Evolutionary conservation across 2,329 filamentous ascomycete species (phyloP).

Genomic region (Mycocentrospora acerina): DNA sequence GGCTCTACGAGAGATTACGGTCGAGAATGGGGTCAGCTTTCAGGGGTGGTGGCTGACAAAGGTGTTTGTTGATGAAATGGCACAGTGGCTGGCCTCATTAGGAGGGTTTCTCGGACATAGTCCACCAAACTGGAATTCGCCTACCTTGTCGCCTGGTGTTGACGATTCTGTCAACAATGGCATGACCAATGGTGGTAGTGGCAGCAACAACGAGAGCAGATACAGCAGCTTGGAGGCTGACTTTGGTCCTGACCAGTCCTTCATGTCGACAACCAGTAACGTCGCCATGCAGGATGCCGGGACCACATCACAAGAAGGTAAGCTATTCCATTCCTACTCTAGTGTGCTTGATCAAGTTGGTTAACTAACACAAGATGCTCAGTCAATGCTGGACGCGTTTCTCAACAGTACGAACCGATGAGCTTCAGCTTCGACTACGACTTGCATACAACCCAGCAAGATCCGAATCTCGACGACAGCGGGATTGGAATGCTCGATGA

Average conservation of each 20-base stretch:
- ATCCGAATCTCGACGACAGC: slow-evolving; percentile 38
- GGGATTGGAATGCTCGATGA: slow-evolving; percentile 39
- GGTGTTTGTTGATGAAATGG: slow-evolving; percentile 94
- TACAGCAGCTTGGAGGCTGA: slow-evolving; percentile 43
- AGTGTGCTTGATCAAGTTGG: slow-evolving; percentile 14
- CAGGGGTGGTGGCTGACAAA: slow-evolving; percentile 96
- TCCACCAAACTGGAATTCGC: slow-evolving; percentile 31
- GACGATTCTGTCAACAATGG: slow-evolving; percentile 32
- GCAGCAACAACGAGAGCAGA: slow-evolving; percentile 42
- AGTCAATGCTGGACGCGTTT: slow-evolving; percentile 37
- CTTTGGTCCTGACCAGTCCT: slow-evolving; percentile 36
- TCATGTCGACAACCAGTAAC: slow-evolving; percentile 31
- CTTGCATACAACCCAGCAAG: slow-evolving; percentile 33
- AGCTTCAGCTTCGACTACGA: slow-evolving; percentile 38
- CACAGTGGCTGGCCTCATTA: slow-evolving; percentile 82
- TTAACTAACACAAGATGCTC: slow-evolving; percentile 40
- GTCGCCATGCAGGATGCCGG: slow-evolving; percentile 25
- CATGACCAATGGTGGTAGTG: slow-evolving; percentile 37
- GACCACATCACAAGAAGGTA: slow-evolving; percentile 31
- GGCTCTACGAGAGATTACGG: slow-evolving; percentile 78
- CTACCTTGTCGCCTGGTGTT: slow-evolving; percentile 31
- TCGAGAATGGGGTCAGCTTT: slow-evolving; percentile 76
- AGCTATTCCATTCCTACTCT: slow-evolving; percentile 16
- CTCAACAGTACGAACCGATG: slow-evolving; percentile 35
- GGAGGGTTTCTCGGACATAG: slow-evolving; percentile 76